Base-by-base conservation (phyloP, 441 rosid genomes). In the Populus tomentosa region DNA sequence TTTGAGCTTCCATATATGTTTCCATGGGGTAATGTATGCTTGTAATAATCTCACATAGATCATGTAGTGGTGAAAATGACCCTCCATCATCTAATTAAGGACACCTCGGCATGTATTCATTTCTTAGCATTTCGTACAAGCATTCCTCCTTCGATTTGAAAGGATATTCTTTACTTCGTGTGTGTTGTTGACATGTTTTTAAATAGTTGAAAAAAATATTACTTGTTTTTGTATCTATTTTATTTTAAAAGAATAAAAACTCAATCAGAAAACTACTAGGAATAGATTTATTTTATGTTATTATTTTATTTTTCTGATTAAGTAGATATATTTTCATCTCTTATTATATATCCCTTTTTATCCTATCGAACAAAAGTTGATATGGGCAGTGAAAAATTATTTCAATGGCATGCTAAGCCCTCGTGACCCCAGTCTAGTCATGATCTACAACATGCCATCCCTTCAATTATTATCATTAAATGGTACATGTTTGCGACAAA, bases 351-450 rank as follows among this genome's bases (percentile, higher is more conserved):
- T 40, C 16, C 56, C 56, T 35, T 35, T 35, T 35, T 26, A 26
- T 26, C 28, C 28, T 26, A 26, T 26, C 28, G 28, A 26, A 26
- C 28, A 26, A 26, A 46, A 46, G 56, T 4, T 46, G 20, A 14
- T 46, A 14, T 46, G 56, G 4, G 6, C 1, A 46, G 20, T 50
- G 4, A 30, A 62, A 68, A 74, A 10, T 82, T 81, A 86, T 84
- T 80, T 80, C 73, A 50, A 77, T 75, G 67, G 33, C 42, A 64
- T 42, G 77, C 73, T 67, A 35, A 40, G 21, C 38, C 23, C 69
- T 71, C 61, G 77, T 28, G 86, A 77, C 85, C 86, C 84, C 87
- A 82, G 80, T 80, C 85, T 78, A 80, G 87, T 84, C 85, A 82
- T 84, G 81, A 72, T 86, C 87, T 79, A 23, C 61, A 66, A 23